Conservation (phyloP, 2,329 filamentous ascomycete species). For the Pezicula radicicola region DNA sequence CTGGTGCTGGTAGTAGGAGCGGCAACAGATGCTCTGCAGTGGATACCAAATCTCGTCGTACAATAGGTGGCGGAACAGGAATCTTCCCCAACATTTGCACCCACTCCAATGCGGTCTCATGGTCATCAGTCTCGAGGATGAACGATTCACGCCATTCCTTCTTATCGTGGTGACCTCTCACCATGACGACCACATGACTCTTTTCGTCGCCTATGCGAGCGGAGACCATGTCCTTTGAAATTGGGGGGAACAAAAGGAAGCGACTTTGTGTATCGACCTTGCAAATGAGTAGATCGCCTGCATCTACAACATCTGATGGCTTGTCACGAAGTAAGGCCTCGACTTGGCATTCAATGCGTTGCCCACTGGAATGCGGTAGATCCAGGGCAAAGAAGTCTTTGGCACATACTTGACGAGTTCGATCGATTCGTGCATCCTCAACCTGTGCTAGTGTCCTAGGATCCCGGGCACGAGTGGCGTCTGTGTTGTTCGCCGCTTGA, state of each 20-base stretch:
- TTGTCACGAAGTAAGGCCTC: slow-evolving; percentile 87
- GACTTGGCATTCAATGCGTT: slow-evolving; percentile 83
- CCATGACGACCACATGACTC: slow-evolving; percentile 80
- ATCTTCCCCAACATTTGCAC: slow-evolving; percentile 73
- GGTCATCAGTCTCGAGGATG: slow-evolving; percentile 63
- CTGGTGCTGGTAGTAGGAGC: slow-evolving; percentile 7
- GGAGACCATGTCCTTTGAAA: slow-evolving; percentile 71
- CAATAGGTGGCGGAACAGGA: slow-evolving; percentile 52
- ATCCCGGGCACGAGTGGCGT: slow-evolving; percentile 77
- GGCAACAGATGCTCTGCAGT: slow-evolving; percentile 34
- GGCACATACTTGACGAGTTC: slow-evolving; percentile 78
- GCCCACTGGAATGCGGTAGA: slow-evolving; percentile 82
- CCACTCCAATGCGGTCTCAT: slow-evolving; percentile 73
- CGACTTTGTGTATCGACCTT: slow-evolving; percentile 74
- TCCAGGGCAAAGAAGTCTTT: slow-evolving; percentile 89
- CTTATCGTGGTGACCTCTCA: slow-evolving; percentile 65
- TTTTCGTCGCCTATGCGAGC: slow-evolving; percentile 70
- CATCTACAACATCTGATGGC: slow-evolving; percentile 58
- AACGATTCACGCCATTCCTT: slow-evolving; percentile 82
- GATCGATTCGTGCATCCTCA: slow-evolving; percentile 68
- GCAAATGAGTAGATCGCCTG: slow-evolving; percentile 87
- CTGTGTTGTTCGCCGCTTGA: slow-evolving; percentile 80
- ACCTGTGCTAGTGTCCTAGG: slow-evolving; percentile 72
- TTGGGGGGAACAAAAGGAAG: slow-evolving; percentile 89
- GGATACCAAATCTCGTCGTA: slow-evolving; percentile 7